A percentile compares a stretch with the other conserved stretches of the same genome.
Conservation (phyloP, 352 stramenopile species). For the Globisporangium heterothallicum region DNA sequence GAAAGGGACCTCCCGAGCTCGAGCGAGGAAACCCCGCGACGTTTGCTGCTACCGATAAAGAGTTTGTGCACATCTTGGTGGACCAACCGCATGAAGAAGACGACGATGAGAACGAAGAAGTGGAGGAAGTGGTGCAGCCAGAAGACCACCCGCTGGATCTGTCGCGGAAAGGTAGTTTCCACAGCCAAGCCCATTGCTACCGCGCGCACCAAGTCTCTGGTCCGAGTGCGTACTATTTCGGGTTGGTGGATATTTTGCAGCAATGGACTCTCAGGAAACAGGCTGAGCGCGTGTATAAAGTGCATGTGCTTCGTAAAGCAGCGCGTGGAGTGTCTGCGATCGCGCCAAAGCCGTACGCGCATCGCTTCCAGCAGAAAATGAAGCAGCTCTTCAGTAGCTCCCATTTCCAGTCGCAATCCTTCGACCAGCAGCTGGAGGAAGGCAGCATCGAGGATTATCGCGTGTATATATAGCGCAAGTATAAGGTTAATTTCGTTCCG, state of each 20-base stretch:
- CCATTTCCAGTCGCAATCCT: constrained; percentile 7
- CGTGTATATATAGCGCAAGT: constrained; percentile 3
- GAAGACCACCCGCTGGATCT: neutral
- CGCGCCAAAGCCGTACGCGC: constrained; percentile 58
- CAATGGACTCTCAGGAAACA: constrained; percentile 81
- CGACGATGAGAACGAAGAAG: constrained; percentile 10
- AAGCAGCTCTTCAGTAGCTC: constrained; percentile 71
- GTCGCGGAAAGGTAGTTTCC: neutral
- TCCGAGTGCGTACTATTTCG: constrained; percentile 87
- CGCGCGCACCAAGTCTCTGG: constrained; percentile 75
- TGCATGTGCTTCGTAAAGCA: constrained; percentile 70
- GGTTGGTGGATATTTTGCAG: constrained; percentile 87
- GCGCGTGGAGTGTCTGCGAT: constrained; percentile 71
- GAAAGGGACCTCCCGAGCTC: constrained; percentile 1
- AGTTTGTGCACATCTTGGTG: constrained; percentile 38
- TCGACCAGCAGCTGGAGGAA: constrained; percentile 1
- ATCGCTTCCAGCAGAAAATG: constrained; percentile 84
- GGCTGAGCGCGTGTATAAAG: constrained; percentile 78
- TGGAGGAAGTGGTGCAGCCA: constrained; percentile 1
- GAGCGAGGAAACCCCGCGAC: neutral
- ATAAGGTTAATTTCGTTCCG: no score
- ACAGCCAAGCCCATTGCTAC: constrained; percentile 37
- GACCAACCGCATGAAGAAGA: constrained; percentile 5
- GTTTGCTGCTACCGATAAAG: constrained; percentile 11
- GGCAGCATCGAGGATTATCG: neutral